phyloP scores from a whole-genome alignment of 2,329 filamentous ascomycete species.

The Cladobotryum protrusum region DNA sequence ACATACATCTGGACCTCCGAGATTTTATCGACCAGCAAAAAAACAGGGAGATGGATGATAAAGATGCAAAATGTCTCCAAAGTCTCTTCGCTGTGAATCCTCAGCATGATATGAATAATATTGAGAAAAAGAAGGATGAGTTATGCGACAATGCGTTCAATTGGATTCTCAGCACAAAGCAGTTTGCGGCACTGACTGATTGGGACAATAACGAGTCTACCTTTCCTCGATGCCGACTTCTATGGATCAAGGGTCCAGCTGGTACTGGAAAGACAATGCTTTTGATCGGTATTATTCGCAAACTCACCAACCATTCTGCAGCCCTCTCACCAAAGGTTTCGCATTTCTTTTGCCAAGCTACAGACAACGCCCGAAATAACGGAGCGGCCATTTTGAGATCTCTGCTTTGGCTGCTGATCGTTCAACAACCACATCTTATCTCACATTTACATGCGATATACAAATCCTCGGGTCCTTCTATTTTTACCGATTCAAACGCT shows the following conservation, averaged over 20 bases:
- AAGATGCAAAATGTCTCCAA: conserved; percentile 12
- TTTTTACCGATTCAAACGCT: conserved; percentile 35
- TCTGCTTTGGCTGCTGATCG: conserved; percentile 32
- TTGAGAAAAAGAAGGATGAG: conserved; percentile 13
- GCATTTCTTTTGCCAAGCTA: conserved; percentile 38
- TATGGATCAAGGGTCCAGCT: conserved; percentile 30
- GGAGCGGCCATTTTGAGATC: conserved; percentile 32
- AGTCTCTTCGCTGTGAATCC: conserved; percentile 13
- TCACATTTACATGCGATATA: conserved; percentile 31
- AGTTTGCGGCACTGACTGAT: conserved; percentile 18
- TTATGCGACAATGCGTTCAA: conserved; percentile 11
- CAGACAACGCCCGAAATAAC: conserved; percentile 26
- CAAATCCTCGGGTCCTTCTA: conserved; percentile 21
- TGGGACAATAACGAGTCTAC: conserved; percentile 18
- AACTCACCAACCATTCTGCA: conserved; percentile 15
- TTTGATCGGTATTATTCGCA: conserved; percentile 23
- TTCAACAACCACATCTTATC: conserved; percentile 24
- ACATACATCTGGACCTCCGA: conserved; percentile 13
- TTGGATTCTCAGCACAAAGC: conserved; percentile 11
- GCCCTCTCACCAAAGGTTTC: conserved; percentile 11
- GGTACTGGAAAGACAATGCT: conserved; percentile 35
- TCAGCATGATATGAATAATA: conserved; percentile 11
- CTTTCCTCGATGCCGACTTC: conserved; percentile 16
- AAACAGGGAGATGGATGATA: conserved; percentile 10
- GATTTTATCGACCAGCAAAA: conserved; percentile 14